phyloP scores from a whole-genome alignment of 2,329 filamentous ascomycete genomes.

The Exophiala spinifera region DNA sequence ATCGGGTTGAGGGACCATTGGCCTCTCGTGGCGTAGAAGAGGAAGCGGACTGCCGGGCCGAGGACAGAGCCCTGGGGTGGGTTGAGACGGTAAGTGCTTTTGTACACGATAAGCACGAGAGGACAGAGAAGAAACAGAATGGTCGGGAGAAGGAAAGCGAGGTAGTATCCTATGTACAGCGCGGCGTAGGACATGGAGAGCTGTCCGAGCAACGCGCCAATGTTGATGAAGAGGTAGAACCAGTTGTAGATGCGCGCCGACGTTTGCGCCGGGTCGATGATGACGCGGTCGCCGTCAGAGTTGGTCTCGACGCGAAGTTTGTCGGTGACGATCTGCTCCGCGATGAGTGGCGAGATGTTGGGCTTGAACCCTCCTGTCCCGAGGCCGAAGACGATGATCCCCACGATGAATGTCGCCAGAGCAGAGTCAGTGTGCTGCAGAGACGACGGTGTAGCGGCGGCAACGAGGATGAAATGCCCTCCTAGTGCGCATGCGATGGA shows the following conservation, averaged over 20 bases:
- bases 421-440: constrained; percentile 29
- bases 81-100: constrained; percentile 60
- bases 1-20: constrained; percentile 62
- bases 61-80: constrained; percentile 72
- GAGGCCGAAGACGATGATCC: constrained; percentile 39
- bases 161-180: constrained; percentile 73
- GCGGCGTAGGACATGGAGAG: constrained; percentile 70
- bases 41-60: constrained; percentile 62
- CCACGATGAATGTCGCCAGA: constrained; percentile 29
- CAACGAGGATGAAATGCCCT: constrained; percentile 29
- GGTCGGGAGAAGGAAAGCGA: constrained; percentile 67
- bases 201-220: constrained; percentile 61
- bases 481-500: constrained; percentile 37
- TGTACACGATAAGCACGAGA: constrained; percentile 57
- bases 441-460: constrained; percentile 30
- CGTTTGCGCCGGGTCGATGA: constrained; percentile 67
- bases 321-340: constrained; percentile 64
- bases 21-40: constrained; percentile 60
- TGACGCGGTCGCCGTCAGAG: constrained; percentile 62
- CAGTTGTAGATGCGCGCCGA: constrained; percentile 66
- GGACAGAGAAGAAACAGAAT: constrained; percentile 62
- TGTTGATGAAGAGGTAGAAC: constrained; percentile 70
- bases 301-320: constrained; percentile 56
- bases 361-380: constrained; percentile 72
- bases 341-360: constrained; percentile 70